phyloP scores from a whole-genome alignment of 139 green algal species.

The Parachlorella kessleri region DNA sequence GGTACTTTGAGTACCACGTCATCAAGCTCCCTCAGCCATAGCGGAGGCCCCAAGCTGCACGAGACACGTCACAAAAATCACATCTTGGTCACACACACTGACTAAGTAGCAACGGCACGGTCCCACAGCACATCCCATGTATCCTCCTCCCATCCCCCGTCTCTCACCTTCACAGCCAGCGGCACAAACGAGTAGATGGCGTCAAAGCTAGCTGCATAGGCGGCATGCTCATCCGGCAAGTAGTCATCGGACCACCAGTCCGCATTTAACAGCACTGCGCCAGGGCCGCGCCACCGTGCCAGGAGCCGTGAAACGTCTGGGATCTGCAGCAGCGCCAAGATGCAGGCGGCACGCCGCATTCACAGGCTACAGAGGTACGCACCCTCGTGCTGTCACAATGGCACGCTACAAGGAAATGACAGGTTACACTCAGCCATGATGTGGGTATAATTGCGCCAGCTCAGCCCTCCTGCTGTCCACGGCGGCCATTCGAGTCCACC shows the following conservation, averaged over 20 bases:
- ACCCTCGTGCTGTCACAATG: too few species aligned
- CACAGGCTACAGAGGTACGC: neutral
- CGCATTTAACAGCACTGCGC: constrained; percentile 28
- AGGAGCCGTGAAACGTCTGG: constrained; percentile 21
- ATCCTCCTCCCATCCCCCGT: neutral
- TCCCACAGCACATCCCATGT: neutral
- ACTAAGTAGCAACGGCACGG: neutral
- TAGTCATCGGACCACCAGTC: constrained; percentile 25
- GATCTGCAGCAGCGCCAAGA: neutral
- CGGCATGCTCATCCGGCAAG: neutral
- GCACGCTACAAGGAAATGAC: too few species aligned
- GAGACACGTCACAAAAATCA: too few species aligned
- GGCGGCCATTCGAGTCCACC: too few species aligned
- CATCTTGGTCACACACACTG: too few species aligned
- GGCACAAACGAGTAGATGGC: constrained; percentile 42
- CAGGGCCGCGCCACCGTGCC: neutral
- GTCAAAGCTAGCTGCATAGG: constrained; percentile 30
- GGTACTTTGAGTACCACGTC: too few species aligned
- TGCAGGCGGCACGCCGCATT: neutral
- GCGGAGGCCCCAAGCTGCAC: too few species aligned
- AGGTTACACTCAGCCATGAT: neutral
- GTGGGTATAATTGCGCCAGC: neutral
- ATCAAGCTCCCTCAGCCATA: too few species aligned
- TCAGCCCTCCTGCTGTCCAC: too few species aligned
- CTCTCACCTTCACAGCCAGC: constrained; percentile 30